Evolutionary conservation across 345 rosid species (phyloP).

Genomic region (Populus ilicifolia): DNA sequence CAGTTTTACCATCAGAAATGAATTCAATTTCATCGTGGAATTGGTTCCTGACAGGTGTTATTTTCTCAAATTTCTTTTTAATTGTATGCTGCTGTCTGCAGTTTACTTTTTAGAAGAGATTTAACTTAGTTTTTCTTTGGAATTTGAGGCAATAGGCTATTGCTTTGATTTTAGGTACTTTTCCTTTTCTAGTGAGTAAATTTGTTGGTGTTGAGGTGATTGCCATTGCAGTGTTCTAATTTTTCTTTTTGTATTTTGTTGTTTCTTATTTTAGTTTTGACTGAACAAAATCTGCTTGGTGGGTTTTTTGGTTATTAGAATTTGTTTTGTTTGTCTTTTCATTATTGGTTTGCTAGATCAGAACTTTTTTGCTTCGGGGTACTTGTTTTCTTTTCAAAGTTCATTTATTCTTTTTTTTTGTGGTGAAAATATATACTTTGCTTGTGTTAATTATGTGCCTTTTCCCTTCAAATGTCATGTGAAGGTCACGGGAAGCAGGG

Average conservation of each 20-base stretch:
- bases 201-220: neutral
- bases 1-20: neutral
- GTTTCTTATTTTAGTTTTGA: neutral
- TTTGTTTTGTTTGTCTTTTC: neutral
- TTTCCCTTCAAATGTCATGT: slow-evolving; percentile 31
- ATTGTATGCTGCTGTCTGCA: neutral
- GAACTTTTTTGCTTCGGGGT: neutral
- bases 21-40: neutral
- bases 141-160: neutral
- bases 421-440: slow-evolving; percentile 12
- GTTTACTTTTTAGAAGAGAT: neutral
- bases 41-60: neutral
- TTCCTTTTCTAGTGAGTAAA: neutral
- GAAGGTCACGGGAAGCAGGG: slow-evolving; percentile 94
- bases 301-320: neutral
- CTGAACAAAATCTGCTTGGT: neutral
- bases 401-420: neutral
- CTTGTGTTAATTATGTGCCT: slow-evolving; percentile 27
- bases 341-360: neutral
- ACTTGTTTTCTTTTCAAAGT: neutral
- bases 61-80: neutral
- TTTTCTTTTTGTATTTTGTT: neutral
- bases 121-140: slow-evolving; percentile 1
- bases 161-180: neutral
- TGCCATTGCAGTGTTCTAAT: neutral